A percentile compares a stretch with the other conserved stretches of the same genome.
phyloP scores from a whole-genome alignment of 2,329 filamentous ascomycete genomes.

The Thielaviopsis populi region DNA sequence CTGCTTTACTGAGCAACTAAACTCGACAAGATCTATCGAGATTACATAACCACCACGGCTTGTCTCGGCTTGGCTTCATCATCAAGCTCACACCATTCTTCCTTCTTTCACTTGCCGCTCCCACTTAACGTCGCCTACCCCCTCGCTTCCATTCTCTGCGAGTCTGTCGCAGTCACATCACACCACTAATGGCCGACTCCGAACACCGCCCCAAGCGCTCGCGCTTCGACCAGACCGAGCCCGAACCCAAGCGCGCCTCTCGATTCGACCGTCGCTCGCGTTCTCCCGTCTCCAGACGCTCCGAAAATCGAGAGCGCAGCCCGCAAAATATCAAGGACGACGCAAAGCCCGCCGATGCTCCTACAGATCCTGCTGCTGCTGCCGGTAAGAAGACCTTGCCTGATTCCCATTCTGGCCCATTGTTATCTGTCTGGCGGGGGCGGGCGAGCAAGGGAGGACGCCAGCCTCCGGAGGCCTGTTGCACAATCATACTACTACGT shows the following conservation, averaged over 20 bases:
- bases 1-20: no score
- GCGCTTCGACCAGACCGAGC: slow-evolving; percentile 84
- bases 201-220: slow-evolving; percentile 69
- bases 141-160: neutral
- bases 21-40: no score
- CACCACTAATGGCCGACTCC: slow-evolving; percentile 62
- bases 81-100: neutral
- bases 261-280: slow-evolving; percentile 87
- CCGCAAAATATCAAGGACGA: slow-evolving; percentile 29
- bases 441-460: no score
- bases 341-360: neutral
- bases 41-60: no score
- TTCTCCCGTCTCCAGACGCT: slow-evolving; percentile 54
- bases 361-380: slow-evolving; percentile 57
- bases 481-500: neutral
- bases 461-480: neutral
- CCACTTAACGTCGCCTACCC: no score
- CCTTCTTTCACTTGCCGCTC: neutral
- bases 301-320: slow-evolving; percentile 65
- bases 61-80: no score
- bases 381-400: slow-evolving; percentile 42
- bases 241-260: slow-evolving; percentile 59
- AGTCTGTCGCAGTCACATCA: neutral
- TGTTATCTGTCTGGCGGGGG: neutral
- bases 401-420: no score